A percentile compares a stretch with the other conserved stretches of the same genome.
Conservation (phyloP, 345 rosid genomes). For the Eucalyptus guilfoylei region DNA sequence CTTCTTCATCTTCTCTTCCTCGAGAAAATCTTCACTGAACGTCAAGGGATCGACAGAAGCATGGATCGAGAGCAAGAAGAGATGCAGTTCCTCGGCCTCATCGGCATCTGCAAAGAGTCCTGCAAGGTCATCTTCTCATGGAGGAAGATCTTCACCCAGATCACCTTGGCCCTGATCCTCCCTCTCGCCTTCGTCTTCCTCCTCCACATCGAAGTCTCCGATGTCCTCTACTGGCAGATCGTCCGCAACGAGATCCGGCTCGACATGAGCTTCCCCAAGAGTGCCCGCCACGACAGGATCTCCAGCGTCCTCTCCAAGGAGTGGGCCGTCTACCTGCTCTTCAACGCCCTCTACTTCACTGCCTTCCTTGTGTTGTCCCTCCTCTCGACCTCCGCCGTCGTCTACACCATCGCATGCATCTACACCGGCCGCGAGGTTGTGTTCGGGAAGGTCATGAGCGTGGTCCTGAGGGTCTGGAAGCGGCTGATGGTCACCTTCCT, state of each 20-base stretch:
- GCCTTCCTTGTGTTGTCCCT: slow-evolving; percentile 30
- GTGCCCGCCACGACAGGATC: background rate
- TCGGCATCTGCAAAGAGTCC: slow-evolving; percentile 28
- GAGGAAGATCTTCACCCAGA: slow-evolving; percentile 34
- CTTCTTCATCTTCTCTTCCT: background rate
- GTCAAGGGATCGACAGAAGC: background rate
- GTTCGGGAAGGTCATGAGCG: slow-evolving; percentile 24
- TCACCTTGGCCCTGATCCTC: slow-evolving; percentile 29
- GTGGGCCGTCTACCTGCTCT: slow-evolving; percentile 15
- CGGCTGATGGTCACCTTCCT: slow-evolving; percentile 35
- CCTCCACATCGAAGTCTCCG: slow-evolving; percentile 19
- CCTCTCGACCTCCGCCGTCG: slow-evolving; percentile 40
- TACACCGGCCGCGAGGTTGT: slow-evolving; percentile 22
- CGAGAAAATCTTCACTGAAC: background rate
- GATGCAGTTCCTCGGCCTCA: slow-evolving; percentile 35
- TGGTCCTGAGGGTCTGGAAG: slow-evolving; percentile 45
- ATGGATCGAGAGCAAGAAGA: slow-evolving; percentile 51
- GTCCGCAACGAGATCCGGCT: background rate
- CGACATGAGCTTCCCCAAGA: background rate
- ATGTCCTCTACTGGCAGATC: slow-evolving; percentile 10
- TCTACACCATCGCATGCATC: slow-evolving; percentile 32
- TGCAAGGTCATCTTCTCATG: slow-evolving; percentile 30
- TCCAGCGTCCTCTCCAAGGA: slow-evolving; percentile 7
- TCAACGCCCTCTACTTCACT: slow-evolving; percentile 20
- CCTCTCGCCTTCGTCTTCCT: slow-evolving; percentile 44